Percentiles rank a stretch among this genome's conserved stretches.
These are phyloP conservation scores for Aspergillus pseudoviridinutans DNA, from an alignment of 2,329 filamentous ascomycete species.

Conservation along the genomic window DNA sequence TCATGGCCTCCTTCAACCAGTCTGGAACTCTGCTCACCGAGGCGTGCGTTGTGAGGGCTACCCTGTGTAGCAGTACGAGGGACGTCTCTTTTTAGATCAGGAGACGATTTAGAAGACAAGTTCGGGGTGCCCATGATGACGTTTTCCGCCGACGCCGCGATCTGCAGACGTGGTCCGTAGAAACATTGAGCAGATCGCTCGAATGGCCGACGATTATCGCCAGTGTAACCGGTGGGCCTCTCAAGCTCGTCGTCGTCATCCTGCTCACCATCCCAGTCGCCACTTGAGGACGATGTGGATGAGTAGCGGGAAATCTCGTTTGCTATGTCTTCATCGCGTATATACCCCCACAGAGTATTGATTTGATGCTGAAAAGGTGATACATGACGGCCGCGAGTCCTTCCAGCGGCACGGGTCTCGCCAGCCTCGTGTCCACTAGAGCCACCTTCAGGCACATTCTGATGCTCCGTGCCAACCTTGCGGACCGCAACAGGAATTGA, in stretches of 20 bases:
- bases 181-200: slow-evolving; percentile 4
- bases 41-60: background rate
- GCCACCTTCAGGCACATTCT: background rate
- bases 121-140: slow-evolving; percentile 22
- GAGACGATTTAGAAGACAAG: background rate
- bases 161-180: slow-evolving; percentile 22
- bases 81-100: background rate
- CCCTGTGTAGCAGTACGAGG: background rate
- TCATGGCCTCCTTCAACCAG: background rate
- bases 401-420: slow-evolving; percentile 7
- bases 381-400: background rate
- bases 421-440: background rate
- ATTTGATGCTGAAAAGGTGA: slow-evolving; percentile 2
- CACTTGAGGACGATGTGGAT: slow-evolving; percentile 6
- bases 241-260: slow-evolving; percentile 35
- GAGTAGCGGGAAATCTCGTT: background rate
- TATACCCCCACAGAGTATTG: background rate
- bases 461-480: slow-evolving; percentile 5
- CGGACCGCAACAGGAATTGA: slow-evolving; percentile 12
- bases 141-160: slow-evolving; percentile 24
- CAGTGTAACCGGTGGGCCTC: slow-evolving; percentile 18
- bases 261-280: slow-evolving; percentile 6
- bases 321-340: background rate
- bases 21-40: background rate
- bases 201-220: slow-evolving; percentile 18